A percentile compares a stretch with the other conserved stretches of the same genome.
These are phyloP conservation scores for Malassezia pachydermatis DNA, from an alignment of 1,284 basidiomycete genomes.

Conservation along the genomic window DNA sequence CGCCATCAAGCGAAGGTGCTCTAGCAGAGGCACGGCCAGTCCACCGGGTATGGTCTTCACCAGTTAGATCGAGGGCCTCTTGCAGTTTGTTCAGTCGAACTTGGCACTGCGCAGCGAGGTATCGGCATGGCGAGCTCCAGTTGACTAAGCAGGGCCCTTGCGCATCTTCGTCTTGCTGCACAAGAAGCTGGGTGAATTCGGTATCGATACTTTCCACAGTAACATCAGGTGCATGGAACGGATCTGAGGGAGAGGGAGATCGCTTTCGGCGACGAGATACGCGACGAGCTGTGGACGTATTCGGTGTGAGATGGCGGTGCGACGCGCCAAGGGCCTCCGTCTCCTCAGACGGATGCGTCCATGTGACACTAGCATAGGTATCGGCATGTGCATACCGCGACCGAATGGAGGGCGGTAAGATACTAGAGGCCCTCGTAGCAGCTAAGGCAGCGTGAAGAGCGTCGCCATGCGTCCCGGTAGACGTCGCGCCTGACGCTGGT, in stretches of 20 bases:
- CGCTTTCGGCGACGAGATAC: slow-evolving; percentile 9
- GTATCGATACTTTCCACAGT: background rate
- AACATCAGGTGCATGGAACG: background rate
- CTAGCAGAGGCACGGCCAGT: slow-evolving; percentile 23
- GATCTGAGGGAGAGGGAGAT: slow-evolving; percentile 8
- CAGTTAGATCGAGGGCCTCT: slow-evolving; percentile 84
- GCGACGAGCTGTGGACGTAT: background rate
- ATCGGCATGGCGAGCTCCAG: slow-evolving; percentile 35
- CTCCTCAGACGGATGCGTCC: background rate
- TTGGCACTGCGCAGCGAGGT: slow-evolving; percentile 74
- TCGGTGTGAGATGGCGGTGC: background rate
- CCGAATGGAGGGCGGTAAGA: slow-evolving; percentile 28
- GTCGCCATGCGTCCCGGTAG: slow-evolving; percentile 20
- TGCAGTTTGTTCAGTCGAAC: slow-evolving; percentile 85
- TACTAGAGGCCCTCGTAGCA: slow-evolving; percentile 24
- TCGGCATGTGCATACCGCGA: slow-evolving; percentile 5
- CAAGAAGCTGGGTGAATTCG: slow-evolving; percentile 21
- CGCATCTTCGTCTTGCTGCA: background rate
- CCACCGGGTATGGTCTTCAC: slow-evolving; percentile 52
- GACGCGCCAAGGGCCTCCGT: background rate
- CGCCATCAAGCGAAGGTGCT: slow-evolving; percentile 43
- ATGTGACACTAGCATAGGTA: slow-evolving; percentile 1
- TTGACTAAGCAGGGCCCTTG: slow-evolving; percentile 35
- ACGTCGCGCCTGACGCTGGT: background rate
- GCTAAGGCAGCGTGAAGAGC: slow-evolving; percentile 26